Percentiles rank a stretch among this genome's conserved stretches.
Evolutionary conservation across 2,329 filamentous ascomycete species (phyloP).

Genomic region (Fusarium neocosmosporiellum): DNA sequence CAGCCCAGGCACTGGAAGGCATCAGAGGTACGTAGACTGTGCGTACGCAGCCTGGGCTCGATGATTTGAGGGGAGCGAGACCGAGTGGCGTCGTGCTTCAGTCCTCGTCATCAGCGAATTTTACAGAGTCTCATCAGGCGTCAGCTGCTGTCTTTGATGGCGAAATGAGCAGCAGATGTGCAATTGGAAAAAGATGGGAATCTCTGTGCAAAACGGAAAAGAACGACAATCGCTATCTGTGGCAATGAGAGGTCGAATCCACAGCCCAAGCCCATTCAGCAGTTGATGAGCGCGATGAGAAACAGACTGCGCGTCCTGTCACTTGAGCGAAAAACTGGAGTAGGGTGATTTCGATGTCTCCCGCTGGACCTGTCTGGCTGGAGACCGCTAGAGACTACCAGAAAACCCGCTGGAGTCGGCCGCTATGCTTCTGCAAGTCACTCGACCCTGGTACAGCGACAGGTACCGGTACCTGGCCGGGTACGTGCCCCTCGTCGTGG

Average conservation of each 20-base stretch:
- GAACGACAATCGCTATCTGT: constrained; percentile 32
- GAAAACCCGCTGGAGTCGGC: constrained; percentile 14
- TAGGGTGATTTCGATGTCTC: constrained; percentile 9
- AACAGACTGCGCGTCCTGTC: constrained; percentile 17
- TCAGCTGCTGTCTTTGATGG: constrained; percentile 20
- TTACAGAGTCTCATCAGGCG: constrained; percentile 9
- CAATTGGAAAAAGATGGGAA: constrained; percentile 27
- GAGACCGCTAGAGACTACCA: constrained; percentile 14
- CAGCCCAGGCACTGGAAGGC: constrained; percentile 6
- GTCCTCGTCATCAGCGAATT: constrained; percentile 36
- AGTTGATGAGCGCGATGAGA: constrained; percentile 33
- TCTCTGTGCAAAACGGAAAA: constrained; percentile 29
- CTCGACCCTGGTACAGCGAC: constrained; percentile 14
- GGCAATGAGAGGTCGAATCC: constrained; percentile 21
- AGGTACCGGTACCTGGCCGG: constrained; percentile 45
- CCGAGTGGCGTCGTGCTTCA: constrained; percentile 29
- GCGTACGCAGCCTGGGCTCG: constrained; percentile 5
- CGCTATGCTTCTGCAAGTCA: constrained; percentile 37
- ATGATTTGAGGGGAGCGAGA: constrained; percentile 13
- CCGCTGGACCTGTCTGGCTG: constrained; percentile 9
- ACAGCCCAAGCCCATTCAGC: neutral
- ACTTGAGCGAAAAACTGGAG: constrained; percentile 15
- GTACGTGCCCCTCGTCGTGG: constrained; percentile 41
- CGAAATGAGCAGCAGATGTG: neutral
- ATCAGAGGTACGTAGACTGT: constrained; percentile 31